A percentile compares a stretch with the other conserved stretches of the same genome.
Evolutionary conservation across 352 stramenopile species (phyloP).

Genomic region (Phytophthora sp.): DNA sequence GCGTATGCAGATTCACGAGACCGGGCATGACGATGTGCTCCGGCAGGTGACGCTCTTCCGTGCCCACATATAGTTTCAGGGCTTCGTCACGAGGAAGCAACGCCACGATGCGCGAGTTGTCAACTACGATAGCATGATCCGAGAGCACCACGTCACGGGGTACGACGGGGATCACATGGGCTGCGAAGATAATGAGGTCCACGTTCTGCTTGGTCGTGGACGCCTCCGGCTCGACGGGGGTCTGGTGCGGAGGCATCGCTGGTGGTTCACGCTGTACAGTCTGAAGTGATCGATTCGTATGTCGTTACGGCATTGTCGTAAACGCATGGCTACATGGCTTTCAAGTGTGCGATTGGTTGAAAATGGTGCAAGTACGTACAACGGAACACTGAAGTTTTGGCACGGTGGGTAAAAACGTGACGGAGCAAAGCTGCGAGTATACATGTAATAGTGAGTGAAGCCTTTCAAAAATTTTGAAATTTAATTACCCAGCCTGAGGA

Average conservation of each 20-base stretch:
- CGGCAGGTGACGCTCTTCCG: constrained; percentile 48
- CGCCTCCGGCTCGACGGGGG: constrained; percentile 5
- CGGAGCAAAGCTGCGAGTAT: no score
- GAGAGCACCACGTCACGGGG: constrained; percentile 70
- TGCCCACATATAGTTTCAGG: constrained; percentile 51
- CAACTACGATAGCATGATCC: constrained; percentile 80
- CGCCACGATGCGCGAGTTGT: constrained; percentile 74
- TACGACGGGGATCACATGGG: constrained; percentile 84
- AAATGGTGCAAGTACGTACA: background rate
- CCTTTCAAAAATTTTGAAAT: no score
- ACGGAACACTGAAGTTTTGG: background rate
- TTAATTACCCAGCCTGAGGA: no score
- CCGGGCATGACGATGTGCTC: constrained; percentile 85
- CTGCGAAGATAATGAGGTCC: constrained; percentile 80
- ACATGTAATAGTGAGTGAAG: no score
- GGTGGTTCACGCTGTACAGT: constrained; percentile 1
- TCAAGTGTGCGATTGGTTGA: constrained; percentile 5
- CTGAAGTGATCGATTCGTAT: background rate
- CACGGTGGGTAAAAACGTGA: no score
- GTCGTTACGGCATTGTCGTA: no score
- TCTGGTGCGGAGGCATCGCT: constrained; percentile 35
- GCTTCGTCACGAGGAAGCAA: constrained; percentile 69
- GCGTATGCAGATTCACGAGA: constrained; percentile 89
- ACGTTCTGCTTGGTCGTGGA: constrained; percentile 38
- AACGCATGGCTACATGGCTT: background rate